Percentiles rank a stretch among this genome's conserved stretches.
Evolutionary conservation across 192 early-diverging fungal genomes (phyloP).

Genomic region (Linnemannia exigua): DNA sequence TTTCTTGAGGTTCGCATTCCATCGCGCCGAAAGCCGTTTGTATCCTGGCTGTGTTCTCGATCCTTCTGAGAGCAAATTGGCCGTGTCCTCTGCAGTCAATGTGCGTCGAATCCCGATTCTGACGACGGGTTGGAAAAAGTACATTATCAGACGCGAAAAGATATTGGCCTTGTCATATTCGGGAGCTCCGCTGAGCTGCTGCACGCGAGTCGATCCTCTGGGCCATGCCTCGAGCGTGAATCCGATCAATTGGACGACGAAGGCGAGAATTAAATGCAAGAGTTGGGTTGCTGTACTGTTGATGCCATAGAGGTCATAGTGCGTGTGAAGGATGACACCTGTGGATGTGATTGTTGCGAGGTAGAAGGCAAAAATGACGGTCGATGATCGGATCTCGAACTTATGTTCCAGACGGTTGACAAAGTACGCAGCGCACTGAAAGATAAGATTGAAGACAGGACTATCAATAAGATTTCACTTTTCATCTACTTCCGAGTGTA

Average conservation of each 20-base stretch:
- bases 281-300: background rate
- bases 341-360: constrained; percentile 7
- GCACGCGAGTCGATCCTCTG: constrained; percentile 10
- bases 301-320: background rate
- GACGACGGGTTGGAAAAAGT: constrained; percentile 18
- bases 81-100: constrained; percentile 17
- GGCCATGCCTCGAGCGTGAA: constrained; percentile 22
- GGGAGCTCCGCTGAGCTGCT: background rate
- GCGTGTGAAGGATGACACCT: constrained; percentile 3
- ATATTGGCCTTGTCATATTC: constrained; percentile 31
- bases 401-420: constrained; percentile 25
- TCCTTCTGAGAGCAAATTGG: constrained; percentile 12
- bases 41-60: background rate
- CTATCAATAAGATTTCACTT: background rate
- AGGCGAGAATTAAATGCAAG: background rate
- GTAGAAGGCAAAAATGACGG: constrained; percentile 19
- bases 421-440: constrained; percentile 5
- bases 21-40: background rate
- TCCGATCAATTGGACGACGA: background rate
- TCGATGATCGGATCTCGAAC: constrained; percentile 24
- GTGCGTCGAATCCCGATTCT: constrained; percentile 8
- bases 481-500: no score
- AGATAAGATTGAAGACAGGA: background rate
- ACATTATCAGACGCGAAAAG: constrained; percentile 8
- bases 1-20: background rate